Evolutionary conservation across 2,329 filamentous ascomycete species (phyloP).

Genomic region (Thermoascus crustaceus): DNA sequence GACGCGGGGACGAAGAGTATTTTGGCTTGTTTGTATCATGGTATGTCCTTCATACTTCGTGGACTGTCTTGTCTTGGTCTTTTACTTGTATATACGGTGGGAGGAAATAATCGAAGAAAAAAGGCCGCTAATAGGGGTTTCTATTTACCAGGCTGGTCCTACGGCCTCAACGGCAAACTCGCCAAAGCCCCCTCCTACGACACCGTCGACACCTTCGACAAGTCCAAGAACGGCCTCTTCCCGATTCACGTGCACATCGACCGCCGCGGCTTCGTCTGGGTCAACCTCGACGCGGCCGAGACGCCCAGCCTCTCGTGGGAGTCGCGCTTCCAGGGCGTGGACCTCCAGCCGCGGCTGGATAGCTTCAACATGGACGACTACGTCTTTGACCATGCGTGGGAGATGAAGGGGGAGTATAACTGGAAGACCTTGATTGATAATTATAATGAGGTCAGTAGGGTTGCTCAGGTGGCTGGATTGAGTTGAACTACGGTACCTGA

Average conservation of each 20-base stretch:
- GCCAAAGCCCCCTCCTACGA: conserved; percentile 52
- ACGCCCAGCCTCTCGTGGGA: conserved; percentile 40
- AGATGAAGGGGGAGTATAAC: conserved; percentile 51
- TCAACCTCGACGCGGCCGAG: conserved; percentile 43
- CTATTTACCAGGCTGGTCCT: conserved; percentile 48
- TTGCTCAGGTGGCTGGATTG: too few species aligned
- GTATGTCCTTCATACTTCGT: too few species aligned
- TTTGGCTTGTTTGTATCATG: conserved; percentile 52
- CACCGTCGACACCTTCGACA: conserved; percentile 47
- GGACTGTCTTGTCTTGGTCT: too few species aligned
- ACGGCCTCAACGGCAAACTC: conserved; percentile 48
- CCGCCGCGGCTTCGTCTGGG: conserved; percentile 49
- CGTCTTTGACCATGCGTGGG: conserved; percentile 49
- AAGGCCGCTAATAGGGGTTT: too few species aligned
- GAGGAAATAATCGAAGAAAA: too few species aligned
- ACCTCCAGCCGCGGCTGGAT: conserved; percentile 40
- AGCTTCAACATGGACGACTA: conserved; percentile 46
- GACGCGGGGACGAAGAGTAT: conserved; percentile 42
- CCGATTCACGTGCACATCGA: conserved; percentile 49
- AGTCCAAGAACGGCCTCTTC: conserved; percentile 45
- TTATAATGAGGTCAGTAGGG: conserved; percentile 53
- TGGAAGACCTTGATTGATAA: conserved; percentile 57
- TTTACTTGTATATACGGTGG: too few species aligned
- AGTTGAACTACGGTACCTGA: not conserved
- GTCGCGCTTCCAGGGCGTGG: conserved; percentile 44